Base-by-base conservation (phyloP, 805 yeast species). In the Saturnispora halmiae region DNA sequence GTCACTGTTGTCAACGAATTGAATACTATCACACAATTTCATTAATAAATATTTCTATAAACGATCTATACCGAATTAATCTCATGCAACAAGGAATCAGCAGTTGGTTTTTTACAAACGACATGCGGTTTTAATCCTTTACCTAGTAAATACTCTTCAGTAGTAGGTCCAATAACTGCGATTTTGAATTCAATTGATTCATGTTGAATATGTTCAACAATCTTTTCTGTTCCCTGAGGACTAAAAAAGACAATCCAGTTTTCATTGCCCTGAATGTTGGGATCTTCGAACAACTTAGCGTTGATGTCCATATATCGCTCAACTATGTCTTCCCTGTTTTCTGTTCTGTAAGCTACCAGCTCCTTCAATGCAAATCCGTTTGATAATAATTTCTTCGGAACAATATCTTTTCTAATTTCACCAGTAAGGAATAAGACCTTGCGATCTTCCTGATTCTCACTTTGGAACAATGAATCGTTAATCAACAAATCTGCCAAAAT, bases 111-210 rank as follows among this genome's bases (percentile, higher is more conserved):
- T 4, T 61, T 59, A 3, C 95, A 79, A 3, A 81, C 82, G 1
- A 82, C 72, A 30, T 72, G 61, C 1, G 88, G 84, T 1, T 34
- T 48, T 3, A 90, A 55, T 0, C 75, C 79, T 15, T 72, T 66
- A 1, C 65, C 57, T 4, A 57, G 29, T 32, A 88, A 60, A 51
- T 73, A 86, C 30, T 64, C 67, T 41, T 81, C 76, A 9, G 97
- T 90, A 0, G 96, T 90, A 2, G 96, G 96, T 0, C 97, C 97
- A 43, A 90, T 90, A 3, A 88, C 77, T 0, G 94, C 96, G 13
- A 86, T 62, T 36, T 66, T 69, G 33, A 66, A 58, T 1, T 49
- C 42, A 3, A 43, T 21, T 4, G 21, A 34, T 4, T 39, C 15
- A 2, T 41, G 31, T 24, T 40, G 44, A 16, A 59, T 45, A 45